Conservation (phyloP, 192 early-diverging fungal genomes). For the Coemansia sp. region DNA sequence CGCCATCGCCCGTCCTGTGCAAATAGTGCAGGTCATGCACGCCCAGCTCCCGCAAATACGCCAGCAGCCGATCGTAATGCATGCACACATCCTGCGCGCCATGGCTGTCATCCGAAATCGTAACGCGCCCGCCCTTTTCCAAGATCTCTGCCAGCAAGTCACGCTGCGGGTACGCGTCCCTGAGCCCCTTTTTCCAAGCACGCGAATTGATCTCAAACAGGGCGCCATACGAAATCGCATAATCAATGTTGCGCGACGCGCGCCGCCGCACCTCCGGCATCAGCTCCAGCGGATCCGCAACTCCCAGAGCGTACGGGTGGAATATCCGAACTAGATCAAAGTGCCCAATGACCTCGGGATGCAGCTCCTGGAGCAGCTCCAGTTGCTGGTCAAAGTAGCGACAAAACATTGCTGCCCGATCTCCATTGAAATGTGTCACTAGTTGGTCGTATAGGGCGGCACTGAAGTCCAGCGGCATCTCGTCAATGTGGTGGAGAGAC, state of each 20-base stretch:
- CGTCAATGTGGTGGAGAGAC: slow-evolving; percentile 87
- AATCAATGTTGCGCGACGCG: slow-evolving; percentile 80
- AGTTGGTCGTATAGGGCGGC: slow-evolving; percentile 57
- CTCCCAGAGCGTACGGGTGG: slow-evolving; percentile 56
- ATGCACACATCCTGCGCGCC: slow-evolving; percentile 86
- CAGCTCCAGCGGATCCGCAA: slow-evolving; percentile 30
- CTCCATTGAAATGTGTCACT: slow-evolving; percentile 28
- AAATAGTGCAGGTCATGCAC: slow-evolving; percentile 60
- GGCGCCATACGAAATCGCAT: slow-evolving; percentile 77
- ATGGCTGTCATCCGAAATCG: slow-evolving; percentile 94
- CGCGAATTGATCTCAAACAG: slow-evolving; percentile 94
- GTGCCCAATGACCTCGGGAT: slow-evolving; percentile 92
- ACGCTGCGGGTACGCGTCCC: slow-evolving; percentile 84
- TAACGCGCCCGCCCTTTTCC: slow-evolving; percentile 69
- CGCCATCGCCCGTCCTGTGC: too few species aligned
- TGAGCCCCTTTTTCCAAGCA: slow-evolving; percentile 89
- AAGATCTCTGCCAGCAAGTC: slow-evolving; percentile 79
- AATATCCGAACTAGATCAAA: slow-evolving; percentile 95
- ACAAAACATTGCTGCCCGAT: slow-evolving; percentile 62
- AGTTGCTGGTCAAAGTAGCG: slow-evolving; percentile 92
- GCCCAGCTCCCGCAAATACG: slow-evolving; percentile 73
- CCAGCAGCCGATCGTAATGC: slow-evolving; percentile 74
- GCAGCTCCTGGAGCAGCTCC: slow-evolving; percentile 67
- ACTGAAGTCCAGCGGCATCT: slow-evolving; percentile 86
- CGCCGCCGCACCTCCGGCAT: slow-evolving; percentile 51